Evolutionary conservation across 2,329 filamentous ascomycete species (phyloP).

Genomic region (Aphanoascus verrucosus): DNA sequence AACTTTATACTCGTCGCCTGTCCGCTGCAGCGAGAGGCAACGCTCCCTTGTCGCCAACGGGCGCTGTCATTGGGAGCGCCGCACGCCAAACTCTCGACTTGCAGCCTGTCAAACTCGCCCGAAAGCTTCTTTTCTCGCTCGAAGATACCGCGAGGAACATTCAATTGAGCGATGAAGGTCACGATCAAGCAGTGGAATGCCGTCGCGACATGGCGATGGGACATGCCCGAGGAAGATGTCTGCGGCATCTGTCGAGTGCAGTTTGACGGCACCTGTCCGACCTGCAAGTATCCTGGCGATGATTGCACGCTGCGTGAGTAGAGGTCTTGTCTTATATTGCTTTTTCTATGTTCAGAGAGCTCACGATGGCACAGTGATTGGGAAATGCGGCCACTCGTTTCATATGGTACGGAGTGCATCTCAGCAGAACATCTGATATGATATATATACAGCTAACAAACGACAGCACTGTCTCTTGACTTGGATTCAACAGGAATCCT

Average conservation of each 20-base stretch:
- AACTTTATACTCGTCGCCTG: not conserved
- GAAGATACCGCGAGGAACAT: not conserved
- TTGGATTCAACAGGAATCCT: slow-evolving; percentile 92
- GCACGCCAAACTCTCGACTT: slow-evolving; percentile 1
- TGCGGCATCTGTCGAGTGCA: slow-evolving; percentile 97
- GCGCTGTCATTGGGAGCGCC: not conserved
- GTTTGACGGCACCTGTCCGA: slow-evolving; percentile 94
- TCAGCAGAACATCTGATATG: not conserved
- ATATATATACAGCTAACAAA: slow-evolving; percentile 5
- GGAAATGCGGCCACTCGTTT: slow-evolving; percentile 94
- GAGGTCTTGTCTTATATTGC: not conserved
- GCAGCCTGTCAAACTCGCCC: not conserved
- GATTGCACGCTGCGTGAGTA: slow-evolving; percentile 78
- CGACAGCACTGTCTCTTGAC: slow-evolving; percentile 81
- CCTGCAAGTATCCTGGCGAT: slow-evolving; percentile 95
- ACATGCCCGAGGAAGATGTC: slow-evolving; percentile 92
- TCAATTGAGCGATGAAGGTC: slow-evolving; percentile 63
- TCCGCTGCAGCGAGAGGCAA: not conserved
- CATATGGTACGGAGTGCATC: slow-evolving; percentile 63
- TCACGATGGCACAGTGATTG: slow-evolving; percentile 55
- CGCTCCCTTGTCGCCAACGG: not conserved
- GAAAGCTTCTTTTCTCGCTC: slow-evolving; percentile 7
- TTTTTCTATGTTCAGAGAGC: not conserved
- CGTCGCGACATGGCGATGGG: slow-evolving; percentile 95
- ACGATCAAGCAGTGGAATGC: slow-evolving; percentile 87